Base-by-base conservation (phyloP, 495 filamentous ascomycete genomes). In the Penicillium bialowiezense region DNA sequence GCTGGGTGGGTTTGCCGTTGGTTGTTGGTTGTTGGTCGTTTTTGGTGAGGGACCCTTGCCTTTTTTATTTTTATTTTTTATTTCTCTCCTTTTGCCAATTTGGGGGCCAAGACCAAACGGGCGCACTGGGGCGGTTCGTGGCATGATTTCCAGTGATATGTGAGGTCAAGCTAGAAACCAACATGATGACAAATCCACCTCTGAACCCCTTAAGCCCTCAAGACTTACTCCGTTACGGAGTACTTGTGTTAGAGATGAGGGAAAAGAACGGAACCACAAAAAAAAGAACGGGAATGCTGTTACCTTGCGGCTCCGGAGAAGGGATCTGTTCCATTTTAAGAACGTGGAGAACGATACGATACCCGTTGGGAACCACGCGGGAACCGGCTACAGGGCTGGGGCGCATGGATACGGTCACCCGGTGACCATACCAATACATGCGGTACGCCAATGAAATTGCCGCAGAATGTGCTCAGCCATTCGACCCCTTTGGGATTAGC, bases 391-490 rank as follows among this genome's bases (percentile, higher is more conserved):
- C 28, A 48, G 17, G 17, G 10, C n/a, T 14, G 42, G 28, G 17
- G 4, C 17, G 8, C 15, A 18, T 44, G 29, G 29, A 33, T 52
- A 18, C 28, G 10, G 39, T 41, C 31, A 44, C 13, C 1, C 6
- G 14, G 29, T 40, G 37, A 40, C 23, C 2, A 39, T 48, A 23
- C 49, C 21, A 1, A 18, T 5, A 18, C 34, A 14, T 10, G n/a
- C n/a, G n/a, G n/a, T n/a, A n/a, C n/a, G n/a, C 65, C 57, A 67
- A 69, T 67, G 48, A 60, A 1, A 10, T 5, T 3, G 1, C 6
- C 7, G 38, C 31, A 33, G 19, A 26, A 43, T 31, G 33, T 51
- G 41, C 56, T 63, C 57, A 60, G 57, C 60, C 60, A 50, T 63
- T 53, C 32, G 52, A 18, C 59, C 33, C 12, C 4, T 50, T 60